Base-by-base conservation (phyloP, 345 rosid genomes). In the Euphorbia lathyris region DNA sequence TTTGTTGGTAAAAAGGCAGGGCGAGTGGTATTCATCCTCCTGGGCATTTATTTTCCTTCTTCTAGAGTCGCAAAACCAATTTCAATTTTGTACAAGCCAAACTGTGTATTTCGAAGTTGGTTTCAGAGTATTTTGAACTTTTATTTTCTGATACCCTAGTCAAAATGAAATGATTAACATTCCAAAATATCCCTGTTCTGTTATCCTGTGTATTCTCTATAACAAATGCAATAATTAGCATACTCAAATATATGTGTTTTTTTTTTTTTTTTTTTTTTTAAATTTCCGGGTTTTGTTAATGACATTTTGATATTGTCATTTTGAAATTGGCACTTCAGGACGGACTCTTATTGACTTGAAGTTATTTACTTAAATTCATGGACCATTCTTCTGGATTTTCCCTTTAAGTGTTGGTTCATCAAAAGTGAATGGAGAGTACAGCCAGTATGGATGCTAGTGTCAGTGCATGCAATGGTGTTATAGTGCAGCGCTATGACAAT, bases 381-480 rank as follows among this genome's bases (percentile, higher is more conserved):
- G 69, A 26, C 59, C 20, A 64, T 53, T 32, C 19, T 8, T 67
- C 40, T 63, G 58, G 67, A 56, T 72, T 43, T 52, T 12, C 19
- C 14, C 27, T 43, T 57, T 61, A 67, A 29, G 55, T 11, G 51
- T 71, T 51, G 67, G 67, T 70, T 25, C 10, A 61, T 75, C 19
- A 53, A 38, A 69, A 68, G 72, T 63, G 63, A 34, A 78, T 76
- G 87, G 83, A 71, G 64, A 56, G 66, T 73, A 71, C 71, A 53
- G 20, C 56, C 45, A 62, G 47, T 73, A 68, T 67, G 68, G 82
- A 83, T 73, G 77, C 53, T 68, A 63, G 72, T 63, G 43, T 29
- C 22, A 22, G 17, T 66, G 19, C 47, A 19, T 36, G 66, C 50
- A 64, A 69, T 66, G 75, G 63, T 20, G 36, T 36, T 65, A 8